Evolutionary conservation across 495 filamentous ascomycete genomes (phyloP).

Genomic region (Xylaria longipes): DNA sequence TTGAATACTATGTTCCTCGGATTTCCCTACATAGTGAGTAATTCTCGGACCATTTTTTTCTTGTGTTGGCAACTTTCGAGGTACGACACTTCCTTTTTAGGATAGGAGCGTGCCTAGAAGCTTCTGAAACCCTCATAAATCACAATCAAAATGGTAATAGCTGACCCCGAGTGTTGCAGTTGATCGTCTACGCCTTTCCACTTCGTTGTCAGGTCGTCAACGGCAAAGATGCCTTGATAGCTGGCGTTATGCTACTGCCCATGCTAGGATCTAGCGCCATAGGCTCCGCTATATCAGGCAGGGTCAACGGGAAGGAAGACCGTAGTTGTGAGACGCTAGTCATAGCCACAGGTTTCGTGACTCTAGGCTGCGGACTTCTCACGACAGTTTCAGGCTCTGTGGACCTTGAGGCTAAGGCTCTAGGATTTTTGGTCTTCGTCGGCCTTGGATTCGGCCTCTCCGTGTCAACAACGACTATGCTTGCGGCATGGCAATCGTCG

Average conservation of each 20-base stretch:
- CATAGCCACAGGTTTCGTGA: constrained; percentile 41
- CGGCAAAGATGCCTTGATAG: constrained; percentile 49
- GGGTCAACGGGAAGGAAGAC: constrained; percentile 41
- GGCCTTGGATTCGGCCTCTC: constrained; percentile 55
- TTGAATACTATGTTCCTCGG: constrained; percentile 56
- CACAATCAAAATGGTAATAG: too few relatives aligned
- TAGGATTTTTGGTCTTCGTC: constrained; percentile 52
- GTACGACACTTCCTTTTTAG: too few relatives aligned
- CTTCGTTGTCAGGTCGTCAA: constrained; percentile 66
- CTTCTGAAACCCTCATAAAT: too few relatives aligned
- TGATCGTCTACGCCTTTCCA: constrained; percentile 63
- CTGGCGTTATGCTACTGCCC: constrained; percentile 66
- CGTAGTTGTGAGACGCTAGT: constrained; percentile 46
- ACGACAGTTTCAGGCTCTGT: constrained; percentile 39
- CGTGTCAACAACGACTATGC: constrained; percentile 47
- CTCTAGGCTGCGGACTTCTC: constrained; percentile 49
- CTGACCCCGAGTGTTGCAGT: too few relatives aligned
- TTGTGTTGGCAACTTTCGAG: too few relatives aligned
- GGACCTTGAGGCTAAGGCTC: constrained; percentile 43
- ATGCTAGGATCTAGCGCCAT: constrained; percentile 57
- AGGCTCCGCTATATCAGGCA: constrained; percentile 53
- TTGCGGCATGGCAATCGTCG: constrained; percentile 42
- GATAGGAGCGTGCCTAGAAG: too few relatives aligned
- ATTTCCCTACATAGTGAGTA: constrained; percentile 64
- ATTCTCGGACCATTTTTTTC: too few relatives aligned